Percentiles rank a stretch among this genome's conserved stretches.
Conservation (phyloP, 352 stramenopile species). For the Phytophthora kernoviae region DNA sequence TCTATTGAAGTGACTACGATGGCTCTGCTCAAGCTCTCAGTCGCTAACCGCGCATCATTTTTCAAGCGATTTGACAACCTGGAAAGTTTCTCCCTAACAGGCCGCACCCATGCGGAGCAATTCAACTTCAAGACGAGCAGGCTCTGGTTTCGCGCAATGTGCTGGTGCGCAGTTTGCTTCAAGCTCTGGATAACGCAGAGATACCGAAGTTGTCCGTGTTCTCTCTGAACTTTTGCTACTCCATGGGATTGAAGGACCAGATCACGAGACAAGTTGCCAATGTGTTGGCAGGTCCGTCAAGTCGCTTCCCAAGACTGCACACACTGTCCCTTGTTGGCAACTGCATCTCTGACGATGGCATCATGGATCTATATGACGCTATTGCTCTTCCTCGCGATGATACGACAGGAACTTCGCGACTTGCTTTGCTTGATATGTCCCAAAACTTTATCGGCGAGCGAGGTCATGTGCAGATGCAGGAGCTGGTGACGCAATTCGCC, state of each 20-base stretch:
- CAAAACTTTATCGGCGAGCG: slow-evolving; percentile 67
- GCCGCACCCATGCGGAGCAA: slow-evolving; percentile 34
- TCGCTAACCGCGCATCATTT: slow-evolving; percentile 22
- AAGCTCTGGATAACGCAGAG: slow-evolving; percentile 23
- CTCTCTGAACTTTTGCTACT: slow-evolving; percentile 51
- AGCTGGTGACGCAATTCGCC: slow-evolving; percentile 36
- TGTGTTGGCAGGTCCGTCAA: slow-evolving; percentile 31
- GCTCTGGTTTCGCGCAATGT: slow-evolving; percentile 45
- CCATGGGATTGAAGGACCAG: slow-evolving; percentile 53
- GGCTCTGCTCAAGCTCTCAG: slow-evolving; percentile 26
- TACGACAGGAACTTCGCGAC: slow-evolving; percentile 3
- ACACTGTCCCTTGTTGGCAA: slow-evolving; percentile 52
- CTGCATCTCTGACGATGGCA: slow-evolving; percentile 59
- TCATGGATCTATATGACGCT: slow-evolving; percentile 42
- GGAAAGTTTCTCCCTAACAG: slow-evolving; percentile 39
- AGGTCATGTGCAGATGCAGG: slow-evolving; percentile 45
- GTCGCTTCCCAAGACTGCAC: slow-evolving; percentile 37
- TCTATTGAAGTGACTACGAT: slow-evolving; percentile 35
- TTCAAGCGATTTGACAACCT: slow-evolving; percentile 51
- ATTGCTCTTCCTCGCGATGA: slow-evolving; percentile 16
- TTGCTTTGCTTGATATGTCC: slow-evolving; percentile 39
- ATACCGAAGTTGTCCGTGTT: slow-evolving; percentile 38
- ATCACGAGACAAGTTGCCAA: slow-evolving; percentile 46
- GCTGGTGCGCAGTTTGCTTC: slow-evolving; percentile 39
- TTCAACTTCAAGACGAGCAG: slow-evolving; percentile 56